Base-by-base conservation (phyloP, 2,329 filamentous ascomycete species). In the Eutypella sp. region DNA sequence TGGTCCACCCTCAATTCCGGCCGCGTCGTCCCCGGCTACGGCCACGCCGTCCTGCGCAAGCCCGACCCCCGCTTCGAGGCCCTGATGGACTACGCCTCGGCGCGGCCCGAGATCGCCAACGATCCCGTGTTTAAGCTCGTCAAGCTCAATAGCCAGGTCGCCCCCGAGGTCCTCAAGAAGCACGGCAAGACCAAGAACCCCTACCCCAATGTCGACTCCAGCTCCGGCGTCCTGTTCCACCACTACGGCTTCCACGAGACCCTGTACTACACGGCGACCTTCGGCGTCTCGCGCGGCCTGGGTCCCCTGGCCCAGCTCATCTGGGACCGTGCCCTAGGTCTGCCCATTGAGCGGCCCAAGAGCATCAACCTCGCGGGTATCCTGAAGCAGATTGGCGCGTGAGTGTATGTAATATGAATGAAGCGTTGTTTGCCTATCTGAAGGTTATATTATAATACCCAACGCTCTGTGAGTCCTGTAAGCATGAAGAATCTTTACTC, bases 131-230 rank as follows among this genome's bases (percentile, higher is more conserved):
- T 96, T 83, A 82, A 89, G 69, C 82, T 99, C 10, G 92, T 99
- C 46, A 87, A 91, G 79, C 85, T 87, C 73, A 97, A 95, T 75
- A 90, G 86, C 54, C 85, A 90, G 62, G 85, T 99, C 52, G 93
- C 93, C 0, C 93, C 93, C 15, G 80, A 82, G 43, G 93, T 99
- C 18, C 77, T 99, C 58, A 93, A 82, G 60, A 84, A 96, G 73
- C 93, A 99, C 65, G 93, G 93, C 68, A 97, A 96, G 84, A 96
- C 90, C 56, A 95, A 95, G 79, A 96, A 96, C 73, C 90, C 93
- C 2, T 95, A 92, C 71, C 93, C 93, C 54, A 99, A 99, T 66
- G 93, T 99, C 51, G 93, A 99, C 69, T 90, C 87, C 40, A 85
- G 82, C 52, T 96, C 90, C 1, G 93, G 93, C 53, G 91, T 97